Base-by-base conservation (phyloP, 2,329 filamentous ascomycete species). In the Neurospora crassa region DNA sequence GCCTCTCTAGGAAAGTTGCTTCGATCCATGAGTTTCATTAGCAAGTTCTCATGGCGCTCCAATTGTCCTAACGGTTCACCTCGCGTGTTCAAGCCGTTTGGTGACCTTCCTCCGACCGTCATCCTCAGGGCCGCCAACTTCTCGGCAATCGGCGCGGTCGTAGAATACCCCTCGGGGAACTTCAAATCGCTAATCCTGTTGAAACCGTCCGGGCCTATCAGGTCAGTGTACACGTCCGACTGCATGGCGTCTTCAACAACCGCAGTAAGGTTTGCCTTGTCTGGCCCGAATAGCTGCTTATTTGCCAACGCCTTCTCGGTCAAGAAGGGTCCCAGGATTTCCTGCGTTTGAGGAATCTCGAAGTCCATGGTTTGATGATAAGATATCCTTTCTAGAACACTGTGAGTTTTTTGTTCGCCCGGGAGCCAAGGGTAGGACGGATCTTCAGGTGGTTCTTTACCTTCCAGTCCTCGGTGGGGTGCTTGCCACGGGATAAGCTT, bases 401-500 rank as follows among this genome's bases (percentile, higher is more conserved):
- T 29, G 53, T 63, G 24, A 63, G 24, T 63, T 14, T 34, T 34
- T 34, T 34, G 24, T 63, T 16, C 24, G 14, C 47, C 20, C 24
- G 53, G n/a, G 20, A 18, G 67, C 45, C 47, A 29, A 69, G n/a
- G 69, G 24, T 24, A 63, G n/a, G 16, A 8, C 37, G 10, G 1
- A 18, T 53, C 68, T 16, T n/a, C 16, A 29, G 68, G 41, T 16
- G 40, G 20, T 47, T n/a, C 71, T 77, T 72, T 79, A 86, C 86
- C 85, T 79, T 86, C 83, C 10, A 88, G 76, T 0, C 87, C 87
- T 29, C 87, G 84, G 76, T 89, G 84, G 1, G 88, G 88, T 5
- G 86, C 78, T 74, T 86, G 82, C 89, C 89, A 90, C 0, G 88
- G 87, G 16, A 89, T 82, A 73, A 91, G 79, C 73, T 89, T 87